A percentile compares a stretch with the other conserved stretches of the same genome.
Conservation (phyloP, 23 red algal genomes). For the Cyanidiococcus yangmingshanensis region DNA sequence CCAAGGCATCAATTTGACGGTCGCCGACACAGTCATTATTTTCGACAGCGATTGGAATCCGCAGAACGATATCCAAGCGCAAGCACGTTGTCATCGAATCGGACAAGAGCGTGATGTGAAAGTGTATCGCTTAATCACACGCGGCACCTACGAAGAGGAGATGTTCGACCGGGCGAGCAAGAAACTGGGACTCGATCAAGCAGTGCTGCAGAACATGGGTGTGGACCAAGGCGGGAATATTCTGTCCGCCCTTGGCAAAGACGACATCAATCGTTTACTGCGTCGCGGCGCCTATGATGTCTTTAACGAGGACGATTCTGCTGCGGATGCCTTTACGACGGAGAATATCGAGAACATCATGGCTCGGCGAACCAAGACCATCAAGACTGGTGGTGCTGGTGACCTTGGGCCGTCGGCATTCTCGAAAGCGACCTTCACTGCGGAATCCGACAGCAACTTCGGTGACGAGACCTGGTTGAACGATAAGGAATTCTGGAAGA, state of each 20-base stretch:
- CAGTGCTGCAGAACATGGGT: constrained; percentile 62
- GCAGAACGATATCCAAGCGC: constrained; percentile 61
- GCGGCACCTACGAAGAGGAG: constrained; percentile 44
- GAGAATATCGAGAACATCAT: constrained; percentile 51
- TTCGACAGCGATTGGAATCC: constrained; percentile 88
- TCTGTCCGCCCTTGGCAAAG: constrained; percentile 23
- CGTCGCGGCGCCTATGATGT: constrained; percentile 51
- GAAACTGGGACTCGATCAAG: constrained; percentile 60
- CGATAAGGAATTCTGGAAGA: constrained; percentile 57
- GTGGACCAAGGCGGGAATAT: constrained; percentile 33
- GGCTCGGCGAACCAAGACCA: constrained; percentile 22
- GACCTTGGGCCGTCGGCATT: constrained; percentile 38
- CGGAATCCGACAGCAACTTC: constrained; percentile 18
- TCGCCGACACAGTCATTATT: constrained; percentile 90
- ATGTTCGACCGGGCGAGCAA: constrained; percentile 67
- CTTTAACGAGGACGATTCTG: constrained; percentile 53
- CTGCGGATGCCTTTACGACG: constrained; percentile 48
- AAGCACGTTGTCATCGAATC: constrained; percentile 68
- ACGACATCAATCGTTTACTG: constrained; percentile 41
- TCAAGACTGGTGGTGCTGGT: constrained; percentile 23
- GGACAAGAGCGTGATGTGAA: constrained; percentile 75
- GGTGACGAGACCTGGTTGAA: constrained; percentile 25
- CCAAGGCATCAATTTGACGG: constrained; percentile 69
- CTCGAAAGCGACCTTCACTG: constrained; percentile 48
- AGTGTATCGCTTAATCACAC: constrained; percentile 44